Percentiles rank a stretch among this genome's conserved stretches.
phyloP scores from a whole-genome alignment of 257 asterid species.

The Fraxinus quadrangulata region DNA sequence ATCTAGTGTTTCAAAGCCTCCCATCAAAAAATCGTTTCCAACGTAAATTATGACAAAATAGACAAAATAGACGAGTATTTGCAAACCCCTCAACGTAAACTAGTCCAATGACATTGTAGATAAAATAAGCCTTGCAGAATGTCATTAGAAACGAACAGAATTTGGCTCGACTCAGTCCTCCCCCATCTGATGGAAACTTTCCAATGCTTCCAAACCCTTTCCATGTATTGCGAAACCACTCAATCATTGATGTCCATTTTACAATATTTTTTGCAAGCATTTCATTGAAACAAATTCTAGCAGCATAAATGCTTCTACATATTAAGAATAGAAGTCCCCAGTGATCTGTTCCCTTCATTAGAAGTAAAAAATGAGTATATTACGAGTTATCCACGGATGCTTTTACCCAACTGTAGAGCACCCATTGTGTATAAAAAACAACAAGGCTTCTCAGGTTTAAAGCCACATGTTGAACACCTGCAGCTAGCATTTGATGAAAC shows the following conservation, averaged over 20 bases:
- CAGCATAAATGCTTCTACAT: slow-evolving; percentile 50
- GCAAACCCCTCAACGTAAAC: too few species aligned
- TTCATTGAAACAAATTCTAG: slow-evolving; percentile 37
- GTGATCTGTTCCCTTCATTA: too few species aligned
- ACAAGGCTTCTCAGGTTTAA: slow-evolving; percentile 34
- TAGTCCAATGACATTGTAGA: too few species aligned
- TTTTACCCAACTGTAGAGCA: slow-evolving; percentile 15
- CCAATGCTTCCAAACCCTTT: slow-evolving; percentile 39
- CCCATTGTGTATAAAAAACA: slow-evolving; percentile 34
- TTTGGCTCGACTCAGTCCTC: slow-evolving; percentile 43
- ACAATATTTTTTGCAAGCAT: slow-evolving; percentile 42
- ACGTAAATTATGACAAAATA: too few species aligned
- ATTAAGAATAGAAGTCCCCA: slow-evolving; percentile 42
- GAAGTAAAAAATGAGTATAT: too few species aligned
- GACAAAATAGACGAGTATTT: too few species aligned
- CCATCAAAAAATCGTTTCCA: too few species aligned
- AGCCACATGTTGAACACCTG: slow-evolving; percentile 27
- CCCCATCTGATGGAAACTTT: slow-evolving; percentile 37
- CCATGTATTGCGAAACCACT: slow-evolving; percentile 50
- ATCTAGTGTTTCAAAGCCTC: too few species aligned
- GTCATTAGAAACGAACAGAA: slow-evolving; percentile 31
- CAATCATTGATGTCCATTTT: slow-evolving; percentile 54
- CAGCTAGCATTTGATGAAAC: slow-evolving; percentile 34
- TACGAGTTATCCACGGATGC: too few species aligned
- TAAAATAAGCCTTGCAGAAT: too few species aligned